Percentiles rank a stretch among this genome's conserved stretches.
phyloP scores from a whole-genome alignment of 768 basidiomycete genomes.

The Phanerodontia chrysosporium region DNA sequence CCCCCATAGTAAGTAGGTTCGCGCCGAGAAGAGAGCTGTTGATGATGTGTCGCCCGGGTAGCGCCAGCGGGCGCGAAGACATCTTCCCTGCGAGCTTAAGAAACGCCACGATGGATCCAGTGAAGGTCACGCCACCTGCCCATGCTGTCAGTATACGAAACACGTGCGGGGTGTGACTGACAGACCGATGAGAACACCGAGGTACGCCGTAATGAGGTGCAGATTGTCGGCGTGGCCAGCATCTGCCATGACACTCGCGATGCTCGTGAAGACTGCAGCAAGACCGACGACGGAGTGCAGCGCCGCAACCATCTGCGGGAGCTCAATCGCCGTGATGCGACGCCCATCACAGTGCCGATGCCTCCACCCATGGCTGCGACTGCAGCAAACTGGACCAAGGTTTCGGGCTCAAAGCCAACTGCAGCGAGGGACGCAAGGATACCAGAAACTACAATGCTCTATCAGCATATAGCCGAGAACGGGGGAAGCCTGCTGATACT shows the following conservation, averaged over 20 bases:
- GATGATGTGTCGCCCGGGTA: constrained; percentile 76
- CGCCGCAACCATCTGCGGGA: constrained; percentile 80
- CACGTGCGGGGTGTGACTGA: background rate
- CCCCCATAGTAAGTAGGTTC: constrained; percentile 71
- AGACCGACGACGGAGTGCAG: constrained; percentile 88
- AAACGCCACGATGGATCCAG: constrained; percentile 87
- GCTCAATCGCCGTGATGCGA: constrained; percentile 81
- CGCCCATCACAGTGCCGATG: constrained; percentile 73
- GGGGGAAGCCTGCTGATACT: background rate
- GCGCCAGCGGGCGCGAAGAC: constrained; percentile 64
- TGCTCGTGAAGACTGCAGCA: constrained; percentile 83
- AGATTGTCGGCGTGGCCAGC: constrained; percentile 63
- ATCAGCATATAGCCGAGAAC: background rate
- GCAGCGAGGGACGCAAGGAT: constrained; percentile 78
- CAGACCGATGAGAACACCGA: constrained; percentile 80
- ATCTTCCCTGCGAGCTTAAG: constrained; percentile 82
- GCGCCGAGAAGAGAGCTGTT: constrained; percentile 69
- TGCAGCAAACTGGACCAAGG: constrained; percentile 73
- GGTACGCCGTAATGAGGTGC: constrained; percentile 81
- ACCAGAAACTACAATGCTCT: constrained; percentile 44
- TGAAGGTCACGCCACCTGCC: constrained; percentile 79
- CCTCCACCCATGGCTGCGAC: constrained; percentile 72
- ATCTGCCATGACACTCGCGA: constrained; percentile 75
- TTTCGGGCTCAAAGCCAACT: constrained; percentile 74
- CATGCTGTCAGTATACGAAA: background rate